Percentiles rank a stretch among this genome's conserved stretches.
Evolutionary conservation across 1,139 yeast species (phyloP).

Genomic region (Ashbya aceris): DNA sequence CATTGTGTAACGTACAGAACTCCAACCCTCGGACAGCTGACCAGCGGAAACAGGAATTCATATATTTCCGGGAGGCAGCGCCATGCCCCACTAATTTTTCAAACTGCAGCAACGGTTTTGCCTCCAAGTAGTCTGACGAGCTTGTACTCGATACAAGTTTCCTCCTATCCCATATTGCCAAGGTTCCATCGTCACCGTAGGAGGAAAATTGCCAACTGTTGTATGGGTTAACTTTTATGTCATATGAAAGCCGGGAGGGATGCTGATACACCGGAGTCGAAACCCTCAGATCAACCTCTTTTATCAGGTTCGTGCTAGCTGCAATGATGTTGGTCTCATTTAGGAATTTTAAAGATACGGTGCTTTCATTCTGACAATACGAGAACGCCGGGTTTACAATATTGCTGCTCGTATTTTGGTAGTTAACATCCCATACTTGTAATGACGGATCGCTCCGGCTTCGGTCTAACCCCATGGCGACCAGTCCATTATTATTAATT

Average conservation of each 20-base stretch:
- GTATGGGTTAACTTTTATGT: constrained; percentile 62
- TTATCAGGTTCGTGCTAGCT: constrained; percentile 67
- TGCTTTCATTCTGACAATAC: constrained; percentile 65
- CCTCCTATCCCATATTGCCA: constrained; percentile 83
- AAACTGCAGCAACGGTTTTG: constrained; percentile 56
- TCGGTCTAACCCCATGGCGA: constrained; percentile 77
- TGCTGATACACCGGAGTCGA: constrained; percentile 66
- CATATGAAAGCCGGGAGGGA: constrained; percentile 66
- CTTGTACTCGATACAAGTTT: constrained; percentile 34
- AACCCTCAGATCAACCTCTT: constrained; percentile 68
- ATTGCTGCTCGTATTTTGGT: constrained; percentile 34
- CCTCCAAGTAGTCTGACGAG: constrained; percentile 18
- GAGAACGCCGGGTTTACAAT: constrained; percentile 49
- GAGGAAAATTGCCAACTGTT: constrained; percentile 59
- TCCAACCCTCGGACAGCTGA: constrained; percentile 63
- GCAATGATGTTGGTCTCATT: constrained; percentile 56
- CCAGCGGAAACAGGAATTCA: constrained; percentile 60
- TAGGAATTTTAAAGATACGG: constrained; percentile 58
- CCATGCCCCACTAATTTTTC: constrained; percentile 48
- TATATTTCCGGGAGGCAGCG: constrained; percentile 52
- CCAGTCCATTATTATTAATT: constrained; percentile 52
- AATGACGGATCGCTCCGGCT: constrained; percentile 71
- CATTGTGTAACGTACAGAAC: constrained; percentile 71
- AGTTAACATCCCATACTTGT: constrained; percentile 74
- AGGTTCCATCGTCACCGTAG: constrained; percentile 73